Evolutionary conservation across 2,329 filamentous ascomycete genomes (phyloP), one percentile per base, ranked within the genome.

Genomic region (Venturia asperata): DNA sequence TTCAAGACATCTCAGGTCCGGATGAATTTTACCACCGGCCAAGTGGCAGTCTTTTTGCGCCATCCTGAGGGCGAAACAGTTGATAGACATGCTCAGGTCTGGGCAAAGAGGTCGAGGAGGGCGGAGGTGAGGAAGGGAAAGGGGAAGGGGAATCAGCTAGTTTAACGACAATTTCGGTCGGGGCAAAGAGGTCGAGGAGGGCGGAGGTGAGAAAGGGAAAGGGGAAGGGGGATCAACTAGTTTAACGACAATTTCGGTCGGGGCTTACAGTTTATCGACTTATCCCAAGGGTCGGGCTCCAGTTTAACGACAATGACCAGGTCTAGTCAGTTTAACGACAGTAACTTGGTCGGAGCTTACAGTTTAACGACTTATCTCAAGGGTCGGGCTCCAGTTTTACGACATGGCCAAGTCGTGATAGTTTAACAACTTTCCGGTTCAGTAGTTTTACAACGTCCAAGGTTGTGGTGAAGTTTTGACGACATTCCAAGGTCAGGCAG

Each of bases 211-310:
- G 30, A 34, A 6, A 34, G 30, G 6, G 30, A 34, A 34, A 34
- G 30, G 30, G 30, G 6, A 34, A 34, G 30, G 30, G 30, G 30
- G 30, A 34, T 34, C 30, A 34, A 34, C 45, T 47, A 47, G 45
- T 47, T 47, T 47, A 47, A 47, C 45, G 47, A 52, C 47, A 52
- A 24, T 52, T 52, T 27, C 47, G 21, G 24, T 52, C 47, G 47
- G 47, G 21, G 24, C 47, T 52, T 52, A 52, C 47, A 27, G 11
- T 52, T 52, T 24, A 52, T 7, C 47, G 47, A 52, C 21, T 24
- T 52, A 52, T 27, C 47, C 21, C 47, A 52, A 52, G 47, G 24
- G 47, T 52, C 47, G 47, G 21, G 24, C 47, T 52, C 47, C 47
- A 52, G 21, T 52, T 52, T 24, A 15, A 9, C 15, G 39, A 15